Evolutionary conservation across 805 yeast species (phyloP).

Genomic region (Sugiyamaella smithiae): DNA sequence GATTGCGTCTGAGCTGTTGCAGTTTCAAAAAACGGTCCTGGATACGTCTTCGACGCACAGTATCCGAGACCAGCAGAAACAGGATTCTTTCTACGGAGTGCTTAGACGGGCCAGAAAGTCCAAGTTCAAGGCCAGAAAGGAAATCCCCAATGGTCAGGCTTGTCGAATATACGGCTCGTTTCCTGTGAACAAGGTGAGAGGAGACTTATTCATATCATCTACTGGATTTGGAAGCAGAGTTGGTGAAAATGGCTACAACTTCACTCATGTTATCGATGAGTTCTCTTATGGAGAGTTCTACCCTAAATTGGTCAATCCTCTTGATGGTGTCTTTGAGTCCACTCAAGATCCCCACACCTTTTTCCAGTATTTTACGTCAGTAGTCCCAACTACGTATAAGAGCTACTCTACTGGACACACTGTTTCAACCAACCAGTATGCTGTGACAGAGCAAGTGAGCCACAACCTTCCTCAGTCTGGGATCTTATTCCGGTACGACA

Average conservation of each 20-base stretch:
- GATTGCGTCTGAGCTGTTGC: slow-evolving; percentile 71
- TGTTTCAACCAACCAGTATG: slow-evolving; percentile 82
- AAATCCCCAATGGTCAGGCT: slow-evolving; percentile 16
- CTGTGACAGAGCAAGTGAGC: slow-evolving; percentile 35
- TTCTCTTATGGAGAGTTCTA: slow-evolving; percentile 88
- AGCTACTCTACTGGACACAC: slow-evolving; percentile 58
- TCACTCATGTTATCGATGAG: slow-evolving; percentile 82
- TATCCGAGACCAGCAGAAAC: slow-evolving; percentile 6
- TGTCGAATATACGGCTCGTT: slow-evolving; percentile 30
- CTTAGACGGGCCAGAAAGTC: slow-evolving; percentile 22
- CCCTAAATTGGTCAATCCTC: slow-evolving; percentile 83
- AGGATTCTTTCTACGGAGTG: slow-evolving; percentile 22
- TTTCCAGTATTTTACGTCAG: slow-evolving; percentile 68
- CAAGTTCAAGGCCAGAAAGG: slow-evolving; percentile 10
- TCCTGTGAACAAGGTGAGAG: slow-evolving; percentile 81
- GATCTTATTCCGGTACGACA: slow-evolving; percentile 76
- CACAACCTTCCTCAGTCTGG: slow-evolving; percentile 11
- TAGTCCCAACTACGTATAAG: slow-evolving; percentile 78
- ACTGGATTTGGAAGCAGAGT: slow-evolving; percentile 52
- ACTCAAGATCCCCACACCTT: slow-evolving; percentile 45
- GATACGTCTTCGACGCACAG: slow-evolving; percentile 13
- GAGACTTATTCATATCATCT: slow-evolving; percentile 81
- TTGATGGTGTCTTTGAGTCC: slow-evolving; percentile 67
- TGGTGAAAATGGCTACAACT: slow-evolving; percentile 45
- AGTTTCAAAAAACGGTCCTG: slow-evolving; percentile 55